Evolutionary conservation across 768 basidiomycete genomes (phyloP).

Genomic region (Antrodiella citrinella): DNA sequence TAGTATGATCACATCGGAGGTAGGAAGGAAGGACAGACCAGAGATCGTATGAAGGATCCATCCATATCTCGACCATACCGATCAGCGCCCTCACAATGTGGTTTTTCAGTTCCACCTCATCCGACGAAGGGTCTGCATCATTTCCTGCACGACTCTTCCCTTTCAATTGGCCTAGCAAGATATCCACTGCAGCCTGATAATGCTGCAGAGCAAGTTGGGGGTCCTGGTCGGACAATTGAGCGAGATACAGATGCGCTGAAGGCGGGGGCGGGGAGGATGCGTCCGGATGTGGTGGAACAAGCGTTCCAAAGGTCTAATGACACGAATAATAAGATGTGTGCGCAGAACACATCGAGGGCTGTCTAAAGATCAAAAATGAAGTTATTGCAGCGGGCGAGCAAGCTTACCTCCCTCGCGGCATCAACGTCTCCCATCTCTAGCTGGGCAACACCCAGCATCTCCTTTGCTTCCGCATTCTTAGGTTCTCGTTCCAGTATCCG

Average conservation of each 20-base stretch:
- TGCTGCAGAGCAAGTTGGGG: constrained; percentile 65
- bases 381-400: background rate
- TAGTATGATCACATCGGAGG: background rate
- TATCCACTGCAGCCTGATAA: constrained; percentile 75
- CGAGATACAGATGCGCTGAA: constrained; percentile 83
- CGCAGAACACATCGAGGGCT: background rate
- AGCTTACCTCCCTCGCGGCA: constrained; percentile 55
- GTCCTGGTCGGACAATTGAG: constrained; percentile 74
- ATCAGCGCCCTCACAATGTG: constrained; percentile 75
- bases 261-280: constrained; percentile 55
- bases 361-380: background rate
- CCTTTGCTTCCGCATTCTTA: constrained; percentile 58
- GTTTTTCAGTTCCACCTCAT: constrained; percentile 52
- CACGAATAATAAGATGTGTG: background rate
- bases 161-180: constrained; percentile 60
- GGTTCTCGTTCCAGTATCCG: constrained; percentile 62
- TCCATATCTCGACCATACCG: constrained; percentile 93
- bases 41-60: constrained; percentile 83
- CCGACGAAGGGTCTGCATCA: constrained; percentile 26
- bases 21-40: constrained; percentile 44
- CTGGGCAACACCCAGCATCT: constrained; percentile 72
- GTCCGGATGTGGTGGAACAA: constrained; percentile 52
- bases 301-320: constrained; percentile 53
- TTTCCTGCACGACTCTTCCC: constrained; percentile 55
- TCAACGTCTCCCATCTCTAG: constrained; percentile 76